Conservation (phyloP, 768 basidiomycete genomes). For the Lanmaoa rubissima region DNA sequence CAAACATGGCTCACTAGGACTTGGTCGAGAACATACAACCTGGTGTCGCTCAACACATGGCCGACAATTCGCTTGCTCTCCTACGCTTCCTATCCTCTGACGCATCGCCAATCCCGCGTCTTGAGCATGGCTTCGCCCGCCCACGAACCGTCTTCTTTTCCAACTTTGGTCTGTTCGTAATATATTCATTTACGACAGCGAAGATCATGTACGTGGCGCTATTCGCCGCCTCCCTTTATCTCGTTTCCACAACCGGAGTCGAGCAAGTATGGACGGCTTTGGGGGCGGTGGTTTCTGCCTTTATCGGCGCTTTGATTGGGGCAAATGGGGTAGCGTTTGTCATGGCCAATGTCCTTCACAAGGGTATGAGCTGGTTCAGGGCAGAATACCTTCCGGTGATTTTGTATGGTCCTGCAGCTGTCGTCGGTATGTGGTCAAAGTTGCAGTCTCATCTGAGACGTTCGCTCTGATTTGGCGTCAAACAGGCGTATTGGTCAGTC, state of each 20-base stretch:
- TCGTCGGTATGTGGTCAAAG: slow-evolving; percentile 54
- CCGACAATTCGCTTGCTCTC: slow-evolving; percentile 80
- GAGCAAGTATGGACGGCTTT: slow-evolving; percentile 38
- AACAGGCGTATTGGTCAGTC: slow-evolving; percentile 61
- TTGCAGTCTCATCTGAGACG: not conserved
- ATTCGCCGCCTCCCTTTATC: slow-evolving; percentile 43
- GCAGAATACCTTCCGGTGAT: slow-evolving; percentile 60
- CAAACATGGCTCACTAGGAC: slow-evolving; percentile 41
- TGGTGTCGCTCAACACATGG: slow-evolving; percentile 90
- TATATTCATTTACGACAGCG: slow-evolving; percentile 75
- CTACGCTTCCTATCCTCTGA: slow-evolving; percentile 69
- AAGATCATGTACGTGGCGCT: slow-evolving; percentile 57
- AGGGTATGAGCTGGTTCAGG: slow-evolving; percentile 84
- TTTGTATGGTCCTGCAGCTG: slow-evolving; percentile 73
- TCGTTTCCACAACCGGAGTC: slow-evolving; percentile 38
- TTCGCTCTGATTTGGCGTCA: not conserved
- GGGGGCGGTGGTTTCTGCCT: slow-evolving; percentile 48
- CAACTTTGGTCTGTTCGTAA: slow-evolving; percentile 62
- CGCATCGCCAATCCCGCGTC: slow-evolving; percentile 63
- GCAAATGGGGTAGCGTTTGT: slow-evolving; percentile 73
- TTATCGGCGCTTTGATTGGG: slow-evolving; percentile 55
- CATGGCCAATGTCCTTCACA: slow-evolving; percentile 60
- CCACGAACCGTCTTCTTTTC: slow-evolving; percentile 80
- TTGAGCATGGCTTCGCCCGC: slow-evolving; percentile 47
- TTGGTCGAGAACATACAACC: slow-evolving; percentile 79